A percentile compares a stretch with the other conserved stretches of the same genome.
phyloP scores from a whole-genome alignment of 345 rosid genomes.

The Sonneratia alba region DNA sequence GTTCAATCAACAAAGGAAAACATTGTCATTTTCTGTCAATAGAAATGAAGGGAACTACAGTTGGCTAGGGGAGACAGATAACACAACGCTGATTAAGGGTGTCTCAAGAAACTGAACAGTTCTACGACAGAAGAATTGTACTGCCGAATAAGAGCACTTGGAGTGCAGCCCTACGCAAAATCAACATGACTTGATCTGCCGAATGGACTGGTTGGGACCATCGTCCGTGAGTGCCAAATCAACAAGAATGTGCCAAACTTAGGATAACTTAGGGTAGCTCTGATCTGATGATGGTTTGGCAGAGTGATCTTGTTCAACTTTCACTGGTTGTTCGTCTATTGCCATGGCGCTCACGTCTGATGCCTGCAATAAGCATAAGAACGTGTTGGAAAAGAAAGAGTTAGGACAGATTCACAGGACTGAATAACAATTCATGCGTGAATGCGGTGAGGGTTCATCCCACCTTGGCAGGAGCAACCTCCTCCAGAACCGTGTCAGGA shows the following conservation, averaged over 20 bases:
- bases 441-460: background rate
- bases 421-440: background rate
- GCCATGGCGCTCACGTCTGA: slow-evolving; percentile 39
- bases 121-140: background rate
- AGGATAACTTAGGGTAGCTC: slow-evolving; percentile 29
- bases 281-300: slow-evolving; percentile 44
- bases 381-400: background rate
- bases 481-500: background rate
- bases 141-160: background rate
- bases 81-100: background rate
- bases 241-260: background rate
- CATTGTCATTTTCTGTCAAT: background rate
- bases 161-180: background rate
- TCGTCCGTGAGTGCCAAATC: background rate
- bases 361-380: slow-evolving; percentile 31
- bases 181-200: background rate
- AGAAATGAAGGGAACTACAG: background rate
- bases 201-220: background rate
- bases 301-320: slow-evolving; percentile 53
- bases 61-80: background rate
- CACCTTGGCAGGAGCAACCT: background rate
- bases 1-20: background rate
- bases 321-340: slow-evolving; percentile 53
- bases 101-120: background rate
- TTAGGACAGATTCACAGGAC: background rate